Base-by-base conservation (phyloP, 441 rosid genomes). In the Gossypium aridum region DNA sequence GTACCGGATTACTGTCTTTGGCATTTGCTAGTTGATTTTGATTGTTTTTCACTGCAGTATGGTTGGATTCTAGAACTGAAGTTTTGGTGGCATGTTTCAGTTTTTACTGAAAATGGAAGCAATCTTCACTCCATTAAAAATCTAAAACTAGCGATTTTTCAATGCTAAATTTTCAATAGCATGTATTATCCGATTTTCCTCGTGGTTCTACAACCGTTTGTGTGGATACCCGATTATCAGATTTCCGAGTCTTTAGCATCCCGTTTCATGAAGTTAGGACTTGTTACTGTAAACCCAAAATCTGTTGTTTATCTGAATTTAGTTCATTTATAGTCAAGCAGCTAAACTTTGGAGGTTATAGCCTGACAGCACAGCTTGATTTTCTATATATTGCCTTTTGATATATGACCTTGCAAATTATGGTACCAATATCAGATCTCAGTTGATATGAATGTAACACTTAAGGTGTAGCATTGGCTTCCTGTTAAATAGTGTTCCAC, bases 361-460 rank as follows among this genome's bases (percentile, higher is more conserved):
- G 49, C 49, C 4, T 2, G 49, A 10, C 49, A 43, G 49, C 49
- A 2, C 3, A 43, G 49, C 49, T 43, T 43, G 49, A 43, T 43
- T 43, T 43, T 43, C 49, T 43, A 43, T 43, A 43, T 43, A 9
- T 43, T 43, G 49, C 49, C 14, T 43, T 43, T 43, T 81, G 92
- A 80, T 87, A 92, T 43, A 86, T 77, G 69, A 90, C 92, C 90
- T 98, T 91, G 93, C 80, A 61, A 39, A 78, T 66, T 37, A 64
- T 49, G 66, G 20, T 22, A 37, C 23, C 54, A 59, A 77, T 59
- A 7, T 78, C 71, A 83, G 71, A 49, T 53, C 47, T n/a, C 14
- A 5, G n/a, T 70, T 25, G 62, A 62, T 49, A 26, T 2, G 8
- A 28, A 3, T 17, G 19, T 13, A 54, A 39, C 53, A 53, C 63